phyloP scores from a whole-genome alignment of 2,329 filamentous ascomycete genomes.

The Davidsoniella australis region DNA sequence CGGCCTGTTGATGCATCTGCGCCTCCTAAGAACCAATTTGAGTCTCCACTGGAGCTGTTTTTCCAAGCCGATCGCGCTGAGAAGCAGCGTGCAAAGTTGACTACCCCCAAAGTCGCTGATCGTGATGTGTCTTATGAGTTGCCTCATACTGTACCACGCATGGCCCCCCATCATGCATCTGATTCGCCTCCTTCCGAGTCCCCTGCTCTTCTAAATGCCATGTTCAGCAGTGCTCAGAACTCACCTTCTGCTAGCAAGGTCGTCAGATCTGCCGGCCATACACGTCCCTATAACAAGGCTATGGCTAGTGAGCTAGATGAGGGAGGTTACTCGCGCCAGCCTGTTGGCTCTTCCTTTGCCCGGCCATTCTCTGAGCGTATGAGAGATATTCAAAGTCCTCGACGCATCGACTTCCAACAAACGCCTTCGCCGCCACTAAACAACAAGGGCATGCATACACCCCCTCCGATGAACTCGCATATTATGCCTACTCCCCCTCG shows the following conservation, averaged over 20 bases:
- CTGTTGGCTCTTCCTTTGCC: constrained; percentile 7
- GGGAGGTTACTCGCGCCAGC: background rate
- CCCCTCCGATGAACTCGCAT: constrained; percentile 1
- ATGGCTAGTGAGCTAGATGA: constrained; percentile 9
- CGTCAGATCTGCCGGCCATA: background rate
- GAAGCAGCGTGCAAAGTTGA: constrained; percentile 33
- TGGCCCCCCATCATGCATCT: background rate
- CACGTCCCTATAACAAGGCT: constrained; percentile 8
- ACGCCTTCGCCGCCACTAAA: background rate
- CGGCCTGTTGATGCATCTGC: background rate
- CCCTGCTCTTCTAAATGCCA: constrained; percentile 3
- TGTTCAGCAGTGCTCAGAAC: constrained; percentile 8
- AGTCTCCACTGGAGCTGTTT: constrained; percentile 76
- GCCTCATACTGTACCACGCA: constrained; percentile 7
- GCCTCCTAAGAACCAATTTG: constrained; percentile 20
- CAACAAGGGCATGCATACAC: constrained; percentile 1
- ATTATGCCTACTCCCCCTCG: constrained; percentile 6
- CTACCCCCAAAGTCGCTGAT: background rate
- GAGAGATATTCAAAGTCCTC: constrained; percentile 5
- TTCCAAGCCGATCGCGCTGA: constrained; percentile 77
- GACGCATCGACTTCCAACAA: background rate
- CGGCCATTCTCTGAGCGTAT: constrained; percentile 8
- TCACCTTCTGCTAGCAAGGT: constrained; percentile 11
- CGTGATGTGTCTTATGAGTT: background rate
- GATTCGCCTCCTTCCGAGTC: constrained; percentile 7